Base-by-base conservation (phyloP, 2,329 filamentous ascomycete genomes). In the Mycogone perniciosa region DNA sequence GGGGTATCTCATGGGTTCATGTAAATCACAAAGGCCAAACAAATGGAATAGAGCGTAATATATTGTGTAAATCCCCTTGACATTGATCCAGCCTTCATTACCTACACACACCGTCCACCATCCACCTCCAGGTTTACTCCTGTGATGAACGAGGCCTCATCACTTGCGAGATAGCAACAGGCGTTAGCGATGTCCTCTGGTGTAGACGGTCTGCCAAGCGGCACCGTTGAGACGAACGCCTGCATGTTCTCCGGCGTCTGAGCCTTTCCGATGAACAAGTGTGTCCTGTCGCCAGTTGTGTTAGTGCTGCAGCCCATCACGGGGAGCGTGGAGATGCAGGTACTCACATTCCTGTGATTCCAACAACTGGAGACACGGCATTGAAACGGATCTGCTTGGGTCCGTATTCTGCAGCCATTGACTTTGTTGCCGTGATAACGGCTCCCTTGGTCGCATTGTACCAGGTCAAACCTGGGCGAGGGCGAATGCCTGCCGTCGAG, bases 361-460 rank as follows among this genome's bases (percentile, higher is more conserved):
- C 83, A 1, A 88, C 72, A 0, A 88, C 76, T 0, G 85, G 86
- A 43, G 82, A 86, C 10, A 90, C 80, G 2, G 80, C 77, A 56
- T 89, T 89, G 60, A 90, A 84, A 0, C 86, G 79, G 56, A 91
- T 88, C 57, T 87, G 77, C 49, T 86, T 77, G 0, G 80, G 76
- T 0, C 82, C 87, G 58, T 86, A 90, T 64, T 90, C 86, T 1
- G 85, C 82, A 1, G 86, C 87, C 57, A 91, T 66, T 2, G 67
- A 62, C 64, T 77, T 77, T 0, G 72, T 75, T 37, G 79, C 80
- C 44, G 77, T 85, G 57, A 77, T 76, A 8, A 85, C 77, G 1
- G 84, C 84, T 0, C 79, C 82, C 63, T 88, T 88, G 40, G 77
- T 80, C 1, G 83, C 81, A 60, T 86, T 86, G 60, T 87, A 87